phyloP scores from a whole-genome alignment of 768 basidiomycete genomes.

The Mycena rosella region DNA sequence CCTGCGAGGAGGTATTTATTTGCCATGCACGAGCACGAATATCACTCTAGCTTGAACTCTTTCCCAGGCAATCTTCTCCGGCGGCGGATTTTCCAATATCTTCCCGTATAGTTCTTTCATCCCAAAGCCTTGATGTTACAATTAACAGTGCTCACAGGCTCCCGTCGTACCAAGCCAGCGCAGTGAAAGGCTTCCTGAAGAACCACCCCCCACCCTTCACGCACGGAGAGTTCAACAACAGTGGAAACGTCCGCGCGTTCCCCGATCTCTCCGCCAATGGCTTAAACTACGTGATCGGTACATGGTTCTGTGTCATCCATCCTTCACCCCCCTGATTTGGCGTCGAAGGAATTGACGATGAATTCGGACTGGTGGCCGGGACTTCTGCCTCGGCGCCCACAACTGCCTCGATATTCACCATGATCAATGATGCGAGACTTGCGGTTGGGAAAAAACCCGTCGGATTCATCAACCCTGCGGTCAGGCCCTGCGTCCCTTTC shows the following conservation, averaged over 20 bases:
- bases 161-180: slow-evolving; percentile 59
- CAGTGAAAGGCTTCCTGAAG: slow-evolving; percentile 55
- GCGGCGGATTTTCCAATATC: slow-evolving; percentile 65
- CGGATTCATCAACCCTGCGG: slow-evolving; percentile 64
- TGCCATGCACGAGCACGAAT: too few relatives aligned
- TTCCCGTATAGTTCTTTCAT: slow-evolving; percentile 46
- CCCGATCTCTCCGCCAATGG: slow-evolving; percentile 67
- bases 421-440: slow-evolving; percentile 67
- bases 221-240: slow-evolving; percentile 59
- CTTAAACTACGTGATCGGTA: slow-evolving; percentile 58
- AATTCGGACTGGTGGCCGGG: slow-evolving; percentile 57
- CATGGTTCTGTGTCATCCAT: neutral
- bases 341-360: slow-evolving; percentile 51
- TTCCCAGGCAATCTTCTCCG: slow-evolving; percentile 62
- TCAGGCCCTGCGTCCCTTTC: slow-evolving; percentile 33
- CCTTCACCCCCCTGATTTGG: neutral
- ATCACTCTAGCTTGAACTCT: too few relatives aligned
- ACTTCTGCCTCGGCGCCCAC: slow-evolving; percentile 66
- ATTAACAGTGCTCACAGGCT: slow-evolving; percentile 43
- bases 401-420: slow-evolving; percentile 61
- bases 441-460: slow-evolving; percentile 56
- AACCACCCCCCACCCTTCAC: slow-evolving; percentile 57
- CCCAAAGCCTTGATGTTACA: neutral
- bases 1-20: slow-evolving; percentile 60
- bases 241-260: slow-evolving; percentile 59